phyloP scores from a whole-genome alignment of 2,329 filamentous ascomycete species.

The Calonectria leucothoes region DNA sequence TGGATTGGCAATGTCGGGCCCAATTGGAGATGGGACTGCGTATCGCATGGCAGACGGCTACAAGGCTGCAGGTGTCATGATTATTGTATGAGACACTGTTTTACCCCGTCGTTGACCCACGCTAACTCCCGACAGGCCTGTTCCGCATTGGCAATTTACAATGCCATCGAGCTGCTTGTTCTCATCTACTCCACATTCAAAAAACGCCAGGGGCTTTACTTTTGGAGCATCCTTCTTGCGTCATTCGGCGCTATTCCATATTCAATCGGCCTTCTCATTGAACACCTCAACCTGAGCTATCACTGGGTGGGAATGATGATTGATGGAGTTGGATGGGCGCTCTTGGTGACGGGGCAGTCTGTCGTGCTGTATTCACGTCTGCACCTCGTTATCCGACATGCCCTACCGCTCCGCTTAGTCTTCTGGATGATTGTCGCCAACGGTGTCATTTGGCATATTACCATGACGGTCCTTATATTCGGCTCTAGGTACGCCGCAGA shows the following conservation, averaged over 20 bases:
- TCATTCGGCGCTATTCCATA: background rate
- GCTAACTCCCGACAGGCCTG: background rate
- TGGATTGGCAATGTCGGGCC: background rate
- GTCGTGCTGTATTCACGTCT: constrained; percentile 72
- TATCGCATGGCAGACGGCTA: background rate
- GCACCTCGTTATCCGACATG: constrained; percentile 67
- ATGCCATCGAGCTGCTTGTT: background rate
- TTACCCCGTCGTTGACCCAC: no score
- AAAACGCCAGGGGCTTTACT: background rate
- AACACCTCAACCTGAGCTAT: constrained; percentile 15
- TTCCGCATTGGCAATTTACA: background rate
- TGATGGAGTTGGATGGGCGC: constrained; percentile 40
- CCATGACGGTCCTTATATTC: constrained; percentile 65
- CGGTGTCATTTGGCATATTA: constrained; percentile 62
- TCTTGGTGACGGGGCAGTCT: constrained; percentile 70
- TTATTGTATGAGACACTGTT: background rate
- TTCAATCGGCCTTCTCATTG: background rate
- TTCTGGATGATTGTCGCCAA: constrained; percentile 68
- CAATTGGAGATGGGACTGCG: background rate
- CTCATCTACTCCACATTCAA: background rate
- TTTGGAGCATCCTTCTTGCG: background rate
- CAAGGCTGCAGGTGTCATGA: background rate
- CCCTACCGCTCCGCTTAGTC: constrained; percentile 58
- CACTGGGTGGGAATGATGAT: constrained; percentile 26
- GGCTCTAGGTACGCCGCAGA: constrained; percentile 55